These are phyloP conservation scores for Lagenidium giganteum DNA, from an alignment of 352 stramenopile species.

Conservation along the genomic window DNA sequence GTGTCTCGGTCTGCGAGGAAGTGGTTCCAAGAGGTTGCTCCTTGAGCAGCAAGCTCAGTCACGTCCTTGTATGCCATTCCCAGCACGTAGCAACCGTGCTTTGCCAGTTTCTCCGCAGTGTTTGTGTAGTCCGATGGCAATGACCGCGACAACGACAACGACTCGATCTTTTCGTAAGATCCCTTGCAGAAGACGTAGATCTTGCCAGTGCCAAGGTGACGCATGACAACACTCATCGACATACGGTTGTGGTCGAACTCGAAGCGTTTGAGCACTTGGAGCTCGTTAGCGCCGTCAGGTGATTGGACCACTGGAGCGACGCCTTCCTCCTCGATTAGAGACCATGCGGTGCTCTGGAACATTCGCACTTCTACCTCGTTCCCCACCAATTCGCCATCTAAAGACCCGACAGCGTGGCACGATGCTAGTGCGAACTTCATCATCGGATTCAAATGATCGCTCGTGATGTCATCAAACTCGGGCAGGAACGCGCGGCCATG, in stretches of 20 bases:
- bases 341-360: constrained; percentile 67
- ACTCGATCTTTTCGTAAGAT: constrained; percentile 73
- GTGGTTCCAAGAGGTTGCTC: too few species aligned
- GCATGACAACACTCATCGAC: constrained; percentile 87
- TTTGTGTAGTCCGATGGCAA: constrained; percentile 58
- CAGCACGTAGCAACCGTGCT: constrained; percentile 75
- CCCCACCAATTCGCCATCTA: constrained; percentile 69
- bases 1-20: constrained; percentile 6
- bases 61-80: constrained; percentile 5
- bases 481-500: too few species aligned
- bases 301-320: constrained; percentile 32
- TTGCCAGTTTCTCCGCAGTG: constrained; percentile 41
- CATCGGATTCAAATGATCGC: too few species aligned
- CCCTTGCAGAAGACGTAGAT: constrained; percentile 80
- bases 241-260: constrained; percentile 88
- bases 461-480: constrained; percentile 54
- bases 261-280: constrained; percentile 80
- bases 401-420: constrained; percentile 63
- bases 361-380: constrained; percentile 81
- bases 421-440: constrained; percentile 60
- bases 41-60: neutral
- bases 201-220: constrained; percentile 37
- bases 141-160: constrained; percentile 34
- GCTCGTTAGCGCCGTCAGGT: constrained; percentile 24
- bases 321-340: constrained; percentile 40